A percentile compares a stretch with the other conserved stretches of the same genome.
These are phyloP conservation scores for Aquilaria sinensis DNA, from an alignment of 345 rosid genomes.

Conservation along the genomic window DNA sequence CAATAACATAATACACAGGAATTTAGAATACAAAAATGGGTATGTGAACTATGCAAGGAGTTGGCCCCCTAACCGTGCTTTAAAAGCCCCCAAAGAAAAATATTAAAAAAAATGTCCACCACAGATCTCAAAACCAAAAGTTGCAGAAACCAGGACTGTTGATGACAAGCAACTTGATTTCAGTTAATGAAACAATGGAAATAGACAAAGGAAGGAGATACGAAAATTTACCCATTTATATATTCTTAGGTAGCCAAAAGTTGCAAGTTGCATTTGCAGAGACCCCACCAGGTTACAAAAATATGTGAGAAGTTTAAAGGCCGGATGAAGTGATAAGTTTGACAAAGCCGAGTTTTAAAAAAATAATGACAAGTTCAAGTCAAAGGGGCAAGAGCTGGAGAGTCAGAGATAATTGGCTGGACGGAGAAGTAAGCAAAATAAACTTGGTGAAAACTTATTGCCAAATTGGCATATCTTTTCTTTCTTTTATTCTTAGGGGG, in stretches of 20 bases:
- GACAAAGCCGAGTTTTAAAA: slow-evolving; percentile 12
- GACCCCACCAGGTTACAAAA: slow-evolving; percentile 18
- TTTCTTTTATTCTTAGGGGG: too few species aligned
- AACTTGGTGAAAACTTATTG: too few species aligned
- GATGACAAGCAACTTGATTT: slow-evolving; percentile 14
- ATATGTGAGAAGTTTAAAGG: slow-evolving; percentile 8
- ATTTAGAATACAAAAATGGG: slow-evolving; percentile 12
- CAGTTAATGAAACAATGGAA: slow-evolving; percentile 6
- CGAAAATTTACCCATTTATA: neutral
- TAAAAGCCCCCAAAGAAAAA: slow-evolving; percentile 4
- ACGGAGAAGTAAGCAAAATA: slow-evolving; percentile 13
- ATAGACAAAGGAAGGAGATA: neutral
- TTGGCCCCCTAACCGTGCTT: neutral
- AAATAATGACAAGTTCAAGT: slow-evolving; percentile 20
- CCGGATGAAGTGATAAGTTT: neutral
- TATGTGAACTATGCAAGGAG: slow-evolving; percentile 5
- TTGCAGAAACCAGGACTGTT: slow-evolving; percentile 13
- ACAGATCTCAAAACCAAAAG: slow-evolving; percentile 19
- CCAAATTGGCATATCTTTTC: too few species aligned
- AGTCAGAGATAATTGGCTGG: slow-evolving; percentile 26
- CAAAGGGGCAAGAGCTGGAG: slow-evolving; percentile 20
- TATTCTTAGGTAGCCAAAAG: slow-evolving; percentile 16
- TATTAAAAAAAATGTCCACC: slow-evolving; percentile 16
- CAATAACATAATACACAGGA: slow-evolving; percentile 4
- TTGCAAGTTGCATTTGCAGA: slow-evolving; percentile 3